These are phyloP conservation scores for Cryptosporidium canis DNA, from an alignment of 169 alveolate genomes.

Conservation along the genomic window DNA sequence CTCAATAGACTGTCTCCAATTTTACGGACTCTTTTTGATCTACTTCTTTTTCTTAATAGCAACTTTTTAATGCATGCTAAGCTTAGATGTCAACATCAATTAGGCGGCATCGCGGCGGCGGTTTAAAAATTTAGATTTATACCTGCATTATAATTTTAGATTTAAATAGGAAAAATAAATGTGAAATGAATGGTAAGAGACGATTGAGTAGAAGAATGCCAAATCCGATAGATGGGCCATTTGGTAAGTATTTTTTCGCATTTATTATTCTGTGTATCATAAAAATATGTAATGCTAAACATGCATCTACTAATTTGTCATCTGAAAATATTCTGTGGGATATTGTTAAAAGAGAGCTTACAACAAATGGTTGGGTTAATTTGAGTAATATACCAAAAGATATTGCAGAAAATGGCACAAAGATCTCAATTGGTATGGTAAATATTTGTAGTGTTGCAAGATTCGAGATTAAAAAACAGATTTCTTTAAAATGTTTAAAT, in stretches of 20 bases:
- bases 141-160: not conserved
- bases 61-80: not conserved
- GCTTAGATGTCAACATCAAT: not conserved
- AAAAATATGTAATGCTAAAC: not conserved
- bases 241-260: not conserved
- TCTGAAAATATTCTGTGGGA: not conserved
- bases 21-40: not conserved
- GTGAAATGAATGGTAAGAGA: not conserved
- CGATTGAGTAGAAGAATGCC: not conserved
- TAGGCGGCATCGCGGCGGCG: slow-evolving; percentile 38
- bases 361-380: not conserved
- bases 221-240: not conserved
- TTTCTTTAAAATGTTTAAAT: not conserved
- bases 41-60: not conserved
- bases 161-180: not conserved
- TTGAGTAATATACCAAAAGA: slow-evolving; percentile 1
- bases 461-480: not conserved
- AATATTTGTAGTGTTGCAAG: not conserved
- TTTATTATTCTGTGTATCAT: not conserved
- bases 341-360: not conserved
- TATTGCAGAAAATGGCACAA: not conserved
- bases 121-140: slow-evolving; percentile 43
- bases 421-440: not conserved
- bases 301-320: not conserved
- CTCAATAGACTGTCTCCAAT: not conserved